These are phyloP conservation scores for Tuber melanosporum DNA, from an alignment of 495 filamentous ascomycete genomes.

Conservation along the genomic window DNA sequence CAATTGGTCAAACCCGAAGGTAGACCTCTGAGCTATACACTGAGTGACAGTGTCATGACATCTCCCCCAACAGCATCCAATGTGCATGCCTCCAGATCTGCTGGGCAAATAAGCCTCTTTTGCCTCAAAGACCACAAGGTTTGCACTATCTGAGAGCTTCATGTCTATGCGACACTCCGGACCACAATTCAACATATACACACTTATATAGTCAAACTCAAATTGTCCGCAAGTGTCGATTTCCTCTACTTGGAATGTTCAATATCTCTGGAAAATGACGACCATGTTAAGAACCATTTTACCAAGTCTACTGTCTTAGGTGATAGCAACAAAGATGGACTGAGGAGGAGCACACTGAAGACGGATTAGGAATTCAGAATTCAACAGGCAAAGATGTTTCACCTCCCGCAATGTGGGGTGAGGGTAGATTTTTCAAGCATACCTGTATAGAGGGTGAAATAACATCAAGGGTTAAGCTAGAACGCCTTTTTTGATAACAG, in stretches of 20 bases:
- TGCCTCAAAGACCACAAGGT: not conserved
- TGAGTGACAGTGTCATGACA: not conserved
- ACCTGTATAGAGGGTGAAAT: not conserved
- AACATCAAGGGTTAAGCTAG: not conserved
- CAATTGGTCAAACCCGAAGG: not conserved
- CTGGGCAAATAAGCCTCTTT: not conserved
- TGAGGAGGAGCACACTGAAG: not conserved
- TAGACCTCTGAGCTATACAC: not conserved
- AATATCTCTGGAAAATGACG: not conserved
- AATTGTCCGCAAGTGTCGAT: not conserved
- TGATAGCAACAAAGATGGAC: not conserved
- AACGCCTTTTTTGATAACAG: not conserved
- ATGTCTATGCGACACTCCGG: not conserved
- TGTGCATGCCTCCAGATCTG: not conserved
- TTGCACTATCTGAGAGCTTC: not conserved
- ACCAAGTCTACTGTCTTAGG: not conserved
- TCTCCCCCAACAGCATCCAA: not conserved
- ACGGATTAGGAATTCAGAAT: not conserved
- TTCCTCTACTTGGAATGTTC: not conserved
- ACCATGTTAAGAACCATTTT: not conserved
- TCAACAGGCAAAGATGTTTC: not conserved
- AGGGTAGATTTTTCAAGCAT: not conserved
- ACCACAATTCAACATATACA: not conserved
- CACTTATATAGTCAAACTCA: not conserved
- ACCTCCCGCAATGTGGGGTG: not conserved